phyloP scores from a whole-genome alignment of 176 grass and related monocot genomes.

The Neostapfia colusana region DNA sequence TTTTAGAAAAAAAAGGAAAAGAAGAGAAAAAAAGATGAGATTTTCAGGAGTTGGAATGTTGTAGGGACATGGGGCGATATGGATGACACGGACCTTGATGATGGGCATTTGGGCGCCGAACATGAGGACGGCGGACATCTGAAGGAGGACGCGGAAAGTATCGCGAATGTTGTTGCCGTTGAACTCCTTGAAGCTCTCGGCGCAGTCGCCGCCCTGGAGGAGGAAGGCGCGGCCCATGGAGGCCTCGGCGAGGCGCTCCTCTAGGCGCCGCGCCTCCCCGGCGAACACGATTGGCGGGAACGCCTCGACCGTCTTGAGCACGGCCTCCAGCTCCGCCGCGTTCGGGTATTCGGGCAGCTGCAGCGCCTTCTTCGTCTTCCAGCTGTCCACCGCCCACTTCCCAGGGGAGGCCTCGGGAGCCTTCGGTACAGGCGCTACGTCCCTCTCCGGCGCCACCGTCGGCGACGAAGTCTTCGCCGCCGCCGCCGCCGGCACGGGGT shows the following conservation, averaged over 20 bases:
- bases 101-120: conserved; percentile 67
- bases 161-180: conserved; percentile 71
- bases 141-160: conserved; percentile 67
- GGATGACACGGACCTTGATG: conserved; percentile 51
- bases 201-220: conserved; percentile 74
- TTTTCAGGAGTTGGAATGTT: neutral
- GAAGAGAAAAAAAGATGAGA: neutral
- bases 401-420: no score
- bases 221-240: conserved; percentile 60
- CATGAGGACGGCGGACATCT: conserved; percentile 76
- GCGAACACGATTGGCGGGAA: conserved; percentile 74
- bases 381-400: conserved; percentile 59
- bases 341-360: conserved; percentile 67
- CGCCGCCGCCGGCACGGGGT: conserved; percentile 5
- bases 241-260: conserved; percentile 61
- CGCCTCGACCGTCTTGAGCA: conserved; percentile 59
- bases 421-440: neutral
- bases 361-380: conserved; percentile 58
- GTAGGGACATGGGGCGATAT: no score
- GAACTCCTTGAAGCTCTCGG: conserved; percentile 84
- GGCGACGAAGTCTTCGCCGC: conserved; percentile 31
- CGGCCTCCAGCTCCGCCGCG: conserved; percentile 46
- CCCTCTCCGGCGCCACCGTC: conserved; percentile 24
- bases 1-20: neutral
- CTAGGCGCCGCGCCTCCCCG: conserved; percentile 60